Conservation (phyloP, 148 eudicot genomes). For the Arbutus unedo region DNA sequence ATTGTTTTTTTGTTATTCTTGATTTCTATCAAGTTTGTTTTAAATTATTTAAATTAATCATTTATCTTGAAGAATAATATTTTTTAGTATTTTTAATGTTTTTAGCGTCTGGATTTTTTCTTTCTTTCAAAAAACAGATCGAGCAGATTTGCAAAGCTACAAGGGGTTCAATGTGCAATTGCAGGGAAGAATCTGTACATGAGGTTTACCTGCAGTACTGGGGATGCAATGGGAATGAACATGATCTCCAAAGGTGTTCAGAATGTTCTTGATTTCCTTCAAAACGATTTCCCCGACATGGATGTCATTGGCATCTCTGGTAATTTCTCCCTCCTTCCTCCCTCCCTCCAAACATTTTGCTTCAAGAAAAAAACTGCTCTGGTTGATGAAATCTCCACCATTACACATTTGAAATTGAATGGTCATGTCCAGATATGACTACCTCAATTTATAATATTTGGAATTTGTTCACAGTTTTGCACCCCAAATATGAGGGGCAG, state of each 20-base stretch:
- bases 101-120: no score
- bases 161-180: slow-evolving; percentile 34
- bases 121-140: slow-evolving; percentile 22
- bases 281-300: slow-evolving; percentile 41
- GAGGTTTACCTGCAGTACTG: slow-evolving; percentile 43
- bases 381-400: no score
- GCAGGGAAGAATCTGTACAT: slow-evolving; percentile 51
- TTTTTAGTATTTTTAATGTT: no score
- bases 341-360: not conserved
- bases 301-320: slow-evolving; percentile 50
- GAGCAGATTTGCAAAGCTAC: slow-evolving; percentile 46
- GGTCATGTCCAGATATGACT: not conserved
- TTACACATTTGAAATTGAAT: no score
- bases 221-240: slow-evolving; percentile 56
- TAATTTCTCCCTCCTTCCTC: slow-evolving; percentile 9
- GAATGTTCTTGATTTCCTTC: slow-evolving; percentile 43
- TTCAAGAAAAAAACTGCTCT: not conserved
- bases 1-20: no score
- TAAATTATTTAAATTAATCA: no score
- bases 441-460: no score
- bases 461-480: no score
- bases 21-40: no score
- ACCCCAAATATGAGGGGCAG: no score
- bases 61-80: no score
- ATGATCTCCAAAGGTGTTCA: slow-evolving; percentile 52